Base-by-base conservation (phyloP, 1,284 basidiomycete genomes). In the Xanthoconium separans region DNA sequence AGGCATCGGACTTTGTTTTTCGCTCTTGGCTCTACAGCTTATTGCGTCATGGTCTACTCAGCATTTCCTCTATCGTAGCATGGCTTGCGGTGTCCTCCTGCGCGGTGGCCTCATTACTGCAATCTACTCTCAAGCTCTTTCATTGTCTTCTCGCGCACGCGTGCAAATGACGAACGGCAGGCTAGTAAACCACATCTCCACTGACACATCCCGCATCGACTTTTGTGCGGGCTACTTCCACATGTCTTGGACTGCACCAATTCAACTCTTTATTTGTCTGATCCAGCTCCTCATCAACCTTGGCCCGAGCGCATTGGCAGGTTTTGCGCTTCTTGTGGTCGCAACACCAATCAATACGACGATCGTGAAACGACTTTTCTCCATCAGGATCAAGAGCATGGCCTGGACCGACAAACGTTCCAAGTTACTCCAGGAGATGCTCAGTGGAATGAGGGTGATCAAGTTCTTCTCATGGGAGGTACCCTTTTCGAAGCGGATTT, bases 141-240 rank as follows among this genome's bases (percentile, higher is more conserved):
- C 77, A 37, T 78, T 98, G 45, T 90, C 89, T 4, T 84, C 89
- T 20, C 89, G 93, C 48, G 85, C 93, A 10, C 83, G 95, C n/a
- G 85, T 87, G 3, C 86, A 86, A 5, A 78, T 95, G 30, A 84
- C 91, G 1, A 95, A 92, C 63, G 93, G 93, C 37, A 88, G 88
- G 65, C 81, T 95, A 40, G 87, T 96, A 57, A 96, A 94, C 65
- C 92, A 95, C 72, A 95, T 98, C 60, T 94, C 91, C 6, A 95
- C 94, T 0, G 95, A 98, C 70, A 85, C 93, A 31, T 89, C 87
- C 16, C 82, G 95, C 36, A 92, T 98, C 67, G 94, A 97, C 68
- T 98, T 95, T 66, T 90, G 87, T 59, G 82, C 84, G 46, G 89
- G 89, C 4, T 95, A 88, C 76, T 91, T 93, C 66, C 87, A 89